These are phyloP conservation scores for Corchorus olitorius DNA, from an alignment of 345 rosid species.

Conservation along the genomic window DNA sequence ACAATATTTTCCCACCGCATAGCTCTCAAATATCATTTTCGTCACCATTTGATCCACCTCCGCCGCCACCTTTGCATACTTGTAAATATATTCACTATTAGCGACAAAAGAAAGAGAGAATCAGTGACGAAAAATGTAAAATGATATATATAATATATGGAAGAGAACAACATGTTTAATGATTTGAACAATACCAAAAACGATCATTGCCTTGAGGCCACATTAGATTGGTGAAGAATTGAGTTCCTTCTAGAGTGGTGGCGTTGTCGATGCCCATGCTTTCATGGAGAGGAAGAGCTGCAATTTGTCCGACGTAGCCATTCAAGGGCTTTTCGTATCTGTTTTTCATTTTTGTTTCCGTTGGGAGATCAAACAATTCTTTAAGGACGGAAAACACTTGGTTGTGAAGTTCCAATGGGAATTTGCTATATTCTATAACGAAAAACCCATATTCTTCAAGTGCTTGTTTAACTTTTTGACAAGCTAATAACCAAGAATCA, in stretches of 20 bases:
- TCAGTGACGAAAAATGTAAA: not conserved
- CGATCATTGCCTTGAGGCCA: slow-evolving; percentile 67
- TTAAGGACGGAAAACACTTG: slow-evolving; percentile 40
- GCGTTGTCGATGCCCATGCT: slow-evolving; percentile 72
- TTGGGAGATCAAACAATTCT: slow-evolving; percentile 65
- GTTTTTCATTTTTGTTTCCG: slow-evolving; percentile 57
- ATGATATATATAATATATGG: not conserved
- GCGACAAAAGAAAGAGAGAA: not conserved
- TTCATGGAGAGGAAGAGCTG: slow-evolving; percentile 63
- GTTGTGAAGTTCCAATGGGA: slow-evolving; percentile 34
- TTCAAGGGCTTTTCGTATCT: slow-evolving; percentile 55
- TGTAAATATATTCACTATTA: slow-evolving; percentile 17
- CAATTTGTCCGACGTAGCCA: slow-evolving; percentile 66
- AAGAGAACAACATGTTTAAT: not conserved
- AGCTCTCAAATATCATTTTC: slow-evolving; percentile 60
- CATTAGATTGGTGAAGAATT: slow-evolving; percentile 54
- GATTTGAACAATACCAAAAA: slow-evolving; percentile 46
- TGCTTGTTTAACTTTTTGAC: slow-evolving; percentile 47
- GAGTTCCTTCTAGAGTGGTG: slow-evolving; percentile 39
- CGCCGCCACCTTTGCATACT: slow-evolving; percentile 28
- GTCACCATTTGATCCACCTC: slow-evolving; percentile 49
- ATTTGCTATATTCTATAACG: slow-evolving; percentile 39
- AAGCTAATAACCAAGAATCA: slow-evolving; percentile 38
- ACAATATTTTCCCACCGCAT: slow-evolving; percentile 38
- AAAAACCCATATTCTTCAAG: slow-evolving; percentile 75